Conservation (phyloP, 2,329 filamentous ascomycete species). For the Verticillium zaregamsianum region DNA sequence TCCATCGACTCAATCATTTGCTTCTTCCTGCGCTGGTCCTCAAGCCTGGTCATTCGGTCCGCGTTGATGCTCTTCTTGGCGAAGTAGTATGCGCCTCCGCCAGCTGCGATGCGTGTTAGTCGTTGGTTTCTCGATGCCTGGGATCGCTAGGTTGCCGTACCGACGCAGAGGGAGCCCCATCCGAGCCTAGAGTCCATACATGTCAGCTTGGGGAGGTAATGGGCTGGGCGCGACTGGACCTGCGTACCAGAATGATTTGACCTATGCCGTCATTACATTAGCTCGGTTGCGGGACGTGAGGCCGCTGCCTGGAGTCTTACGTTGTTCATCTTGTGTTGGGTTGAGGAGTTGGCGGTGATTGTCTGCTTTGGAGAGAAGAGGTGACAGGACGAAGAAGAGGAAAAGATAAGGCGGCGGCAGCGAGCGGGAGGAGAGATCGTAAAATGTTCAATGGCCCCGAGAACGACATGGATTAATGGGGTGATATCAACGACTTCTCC, state of each 20-base stretch:
- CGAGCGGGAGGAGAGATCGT: not conserved
- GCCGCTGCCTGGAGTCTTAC: constrained; percentile 29
- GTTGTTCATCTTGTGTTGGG: constrained; percentile 46
- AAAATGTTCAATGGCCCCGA: constrained; percentile 1
- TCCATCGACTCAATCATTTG: constrained; percentile 53
- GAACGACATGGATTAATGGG: constrained; percentile 2
- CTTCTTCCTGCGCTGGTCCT: constrained; percentile 63
- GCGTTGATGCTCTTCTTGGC: constrained; percentile 93
- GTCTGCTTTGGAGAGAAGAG: not conserved
- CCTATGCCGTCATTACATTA: constrained; percentile 32
- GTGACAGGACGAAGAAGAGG: not conserved
- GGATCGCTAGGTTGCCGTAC: constrained; percentile 40
- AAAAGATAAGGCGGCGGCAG: constrained; percentile 3
- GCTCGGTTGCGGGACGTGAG: constrained; percentile 10
- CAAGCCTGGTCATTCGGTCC: constrained; percentile 70
- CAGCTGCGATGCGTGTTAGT: constrained; percentile 50
- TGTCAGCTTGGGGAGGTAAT: constrained; percentile 8
- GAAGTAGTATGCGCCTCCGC: constrained; percentile 90
- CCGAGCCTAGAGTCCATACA: constrained; percentile 61
- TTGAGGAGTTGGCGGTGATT: not conserved
- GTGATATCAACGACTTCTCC: constrained; percentile 5
- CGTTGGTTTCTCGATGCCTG: not conserved
- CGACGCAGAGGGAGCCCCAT: constrained; percentile 84
- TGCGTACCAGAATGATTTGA: constrained; percentile 62
- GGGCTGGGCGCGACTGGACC: constrained; percentile 4